Evolutionary conservation across 2,329 filamentous ascomycete genomes (phyloP).

Genomic region (Nemania sp.): DNA sequence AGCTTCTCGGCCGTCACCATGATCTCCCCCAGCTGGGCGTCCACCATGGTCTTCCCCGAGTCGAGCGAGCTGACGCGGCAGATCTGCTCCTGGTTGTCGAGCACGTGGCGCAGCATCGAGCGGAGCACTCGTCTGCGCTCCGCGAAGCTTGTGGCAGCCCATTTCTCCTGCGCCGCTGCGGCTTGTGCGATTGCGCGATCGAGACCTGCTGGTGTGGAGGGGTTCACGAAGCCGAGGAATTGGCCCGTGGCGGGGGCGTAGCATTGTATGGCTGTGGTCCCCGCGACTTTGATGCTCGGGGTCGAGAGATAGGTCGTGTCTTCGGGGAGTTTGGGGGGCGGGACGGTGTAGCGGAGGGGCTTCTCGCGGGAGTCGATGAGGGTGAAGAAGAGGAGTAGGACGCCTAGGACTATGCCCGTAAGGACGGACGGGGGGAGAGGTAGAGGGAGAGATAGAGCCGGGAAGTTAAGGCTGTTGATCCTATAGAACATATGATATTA

Average conservation of each 20-base stretch:
- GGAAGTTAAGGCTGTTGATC: slow-evolving; percentile 38
- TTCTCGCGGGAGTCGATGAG: slow-evolving; percentile 48
- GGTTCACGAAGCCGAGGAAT: slow-evolving; percentile 82
- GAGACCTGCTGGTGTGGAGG: slow-evolving; percentile 80
- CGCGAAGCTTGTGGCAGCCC: slow-evolving; percentile 81
- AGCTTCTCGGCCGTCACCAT: slow-evolving; percentile 94
- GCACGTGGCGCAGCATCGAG: slow-evolving; percentile 82
- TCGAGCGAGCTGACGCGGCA: slow-evolving; percentile 88
- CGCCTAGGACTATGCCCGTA: slow-evolving; percentile 39
- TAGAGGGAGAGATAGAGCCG: slow-evolving; percentile 6
- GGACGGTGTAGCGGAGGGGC: slow-evolving; percentile 70
- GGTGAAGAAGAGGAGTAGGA: slow-evolving; percentile 43
- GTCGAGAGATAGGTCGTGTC: slow-evolving; percentile 68
- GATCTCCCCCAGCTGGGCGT: slow-evolving; percentile 94
- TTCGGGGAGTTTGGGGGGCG: slow-evolving; percentile 70
- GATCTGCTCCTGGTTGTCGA: slow-evolving; percentile 90
- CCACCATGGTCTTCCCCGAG: slow-evolving; percentile 95
- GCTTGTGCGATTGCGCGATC: slow-evolving; percentile 82
- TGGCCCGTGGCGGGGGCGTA: slow-evolving; percentile 91
- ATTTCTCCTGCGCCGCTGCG: slow-evolving; percentile 78
- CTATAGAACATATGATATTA: slow-evolving; percentile 30
- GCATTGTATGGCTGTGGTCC: slow-evolving; percentile 79
- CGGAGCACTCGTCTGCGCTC: slow-evolving; percentile 83
- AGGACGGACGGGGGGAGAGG: slow-evolving; percentile 38
- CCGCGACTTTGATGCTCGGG: slow-evolving; percentile 72